Base-by-base conservation (phyloP, 2,329 filamentous ascomycete genomes). In the Calycina herbarum region DNA sequence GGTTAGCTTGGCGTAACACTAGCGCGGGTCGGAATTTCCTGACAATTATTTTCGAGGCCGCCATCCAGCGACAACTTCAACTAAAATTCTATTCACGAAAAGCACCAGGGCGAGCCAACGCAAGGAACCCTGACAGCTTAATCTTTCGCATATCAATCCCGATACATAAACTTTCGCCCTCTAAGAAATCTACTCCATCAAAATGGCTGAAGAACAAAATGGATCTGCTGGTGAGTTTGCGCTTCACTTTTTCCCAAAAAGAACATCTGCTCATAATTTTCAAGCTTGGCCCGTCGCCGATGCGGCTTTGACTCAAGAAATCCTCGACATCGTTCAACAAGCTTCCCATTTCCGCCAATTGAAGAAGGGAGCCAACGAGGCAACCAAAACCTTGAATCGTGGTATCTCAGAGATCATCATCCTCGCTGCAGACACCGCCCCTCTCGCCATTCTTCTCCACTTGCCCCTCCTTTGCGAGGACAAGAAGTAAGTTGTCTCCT, bases 401-500 rank as follows among this genome's bases (percentile, higher is more conserved):
- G 94, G 94, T 81, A 93, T 94, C 69, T 88, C 88, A 72, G 94
- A 98, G 82, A 83, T 98, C 70, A 89, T 97, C 76, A 86, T 98
- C 73, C 87, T 97, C 63, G 93, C 93, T 59, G 93, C 92, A 70
- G 94, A 98, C 78, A 95, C 93, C 73, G 86, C 87, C 66, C 94
- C 94, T 54, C 85, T 97, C 61, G 91, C 93, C 62, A 97, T 97
- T 72, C 84, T 96, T 59, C 86, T 97, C 67, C 93, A 96, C 80
- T 83, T 97, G 56, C 94, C 94, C 35, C 89, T 97, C 31, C 87
- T 97, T 62, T 89, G 89, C 78, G 94, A 97, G 80, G 90, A 92
- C 81, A 90, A 90, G 70, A 66, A 68, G 71, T 73, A 13, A 64
- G 66, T 60, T 13, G 7, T 40, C 20, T 83, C 20, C 11, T n/a